Conservation (phyloP, 2,329 filamentous ascomycete species). For the Chalaropsis thielavioides region DNA sequence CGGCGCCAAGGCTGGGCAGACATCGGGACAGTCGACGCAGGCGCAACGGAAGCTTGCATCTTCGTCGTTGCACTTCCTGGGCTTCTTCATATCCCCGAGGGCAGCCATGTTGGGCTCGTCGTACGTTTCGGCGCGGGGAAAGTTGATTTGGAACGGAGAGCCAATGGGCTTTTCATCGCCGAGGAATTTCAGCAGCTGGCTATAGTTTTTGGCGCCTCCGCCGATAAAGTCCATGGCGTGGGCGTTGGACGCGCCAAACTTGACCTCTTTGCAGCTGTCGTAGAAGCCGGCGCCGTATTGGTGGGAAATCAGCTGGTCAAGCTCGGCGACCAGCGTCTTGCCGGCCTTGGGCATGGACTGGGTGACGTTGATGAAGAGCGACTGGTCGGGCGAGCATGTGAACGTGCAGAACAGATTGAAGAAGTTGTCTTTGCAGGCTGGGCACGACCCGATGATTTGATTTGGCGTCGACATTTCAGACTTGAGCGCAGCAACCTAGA, state of each 20-base stretch:
- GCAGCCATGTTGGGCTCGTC: constrained; percentile 56
- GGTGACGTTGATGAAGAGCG: constrained; percentile 87
- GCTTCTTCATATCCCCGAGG: constrained; percentile 42
- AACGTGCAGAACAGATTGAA: constrained; percentile 98
- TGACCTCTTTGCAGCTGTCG: constrained; percentile 96
- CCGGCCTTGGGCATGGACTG: constrained; percentile 47
- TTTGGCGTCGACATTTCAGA: constrained; percentile 77
- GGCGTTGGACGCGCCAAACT: constrained; percentile 86
- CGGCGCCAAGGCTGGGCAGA: constrained; percentile 69
- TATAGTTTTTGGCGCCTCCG: constrained; percentile 82
- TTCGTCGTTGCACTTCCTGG: constrained; percentile 80
- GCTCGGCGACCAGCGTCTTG: constrained; percentile 55
- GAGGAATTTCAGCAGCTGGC: constrained; percentile 75
- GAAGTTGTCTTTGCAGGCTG: constrained; percentile 96
- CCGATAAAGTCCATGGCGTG: constrained; percentile 94
- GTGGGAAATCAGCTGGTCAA: constrained; percentile 78
- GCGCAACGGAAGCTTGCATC: constrained; percentile 79
- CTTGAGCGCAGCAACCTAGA: constrained; percentile 61
- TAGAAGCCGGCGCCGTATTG: constrained; percentile 81
- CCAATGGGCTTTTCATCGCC: constrained; percentile 83
- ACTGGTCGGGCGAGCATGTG: constrained; percentile 94
- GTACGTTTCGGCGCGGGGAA: constrained; percentile 34
- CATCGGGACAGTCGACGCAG: constrained; percentile 78
- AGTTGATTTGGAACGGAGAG: constrained; percentile 97
- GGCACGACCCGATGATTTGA: constrained; percentile 80